Base-by-base conservation (phyloP, 163 green algal genomes). In the Botryococcus braunii region DNA sequence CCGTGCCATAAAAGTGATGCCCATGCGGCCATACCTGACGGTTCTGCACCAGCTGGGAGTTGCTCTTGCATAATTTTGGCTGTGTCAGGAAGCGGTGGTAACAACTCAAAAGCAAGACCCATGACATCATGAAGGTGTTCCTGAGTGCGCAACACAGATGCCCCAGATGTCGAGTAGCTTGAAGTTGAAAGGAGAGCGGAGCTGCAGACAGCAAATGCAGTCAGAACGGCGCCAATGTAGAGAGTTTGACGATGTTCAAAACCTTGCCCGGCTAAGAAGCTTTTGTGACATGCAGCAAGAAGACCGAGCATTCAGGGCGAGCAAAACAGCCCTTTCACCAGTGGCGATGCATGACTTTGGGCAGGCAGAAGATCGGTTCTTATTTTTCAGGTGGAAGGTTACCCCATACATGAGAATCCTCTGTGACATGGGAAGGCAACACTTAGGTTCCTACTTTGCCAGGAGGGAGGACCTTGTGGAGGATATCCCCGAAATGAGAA, bases 41-140 rank as follows among this genome's bases (percentile, higher is more conserved):
- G n/a, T n/a, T n/a, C n/a, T n/a, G n/a, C n/a, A n/a, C n/a, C n/a
- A n/a, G n/a, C n/a, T n/a, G n/a, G n/a, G n/a, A n/a, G n/a, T n/a
- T n/a, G n/a, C n/a, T n/a, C n/a, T n/a, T n/a, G 60, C 57, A 88
- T 60, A 25, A 77, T 59, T 25, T 23, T 57, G 2, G 64, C 34
- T 6, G 70, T 47, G 39, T 72, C 47, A 9, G 70, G 70, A 68
- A 40, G 64, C 21, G 82, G 58, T 2, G 92, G 92, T 69, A 97
- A 77, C 69, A 97, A 79, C 62, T 89, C 75, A 29, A 76, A 65
- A 1, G 82, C 71, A 36, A 97, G 81, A 1, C 58, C 73, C 5
- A 96, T 43, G 21, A 97, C 85, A 65, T 95, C 89, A 27, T 81
- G 75, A 67, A 97, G 78, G 79, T 97, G 90, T 47, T 91, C 89